These are phyloP conservation scores for Terfezia boudieri DNA, from an alignment of 495 filamentous ascomycete genomes.

Conservation along the genomic window DNA sequence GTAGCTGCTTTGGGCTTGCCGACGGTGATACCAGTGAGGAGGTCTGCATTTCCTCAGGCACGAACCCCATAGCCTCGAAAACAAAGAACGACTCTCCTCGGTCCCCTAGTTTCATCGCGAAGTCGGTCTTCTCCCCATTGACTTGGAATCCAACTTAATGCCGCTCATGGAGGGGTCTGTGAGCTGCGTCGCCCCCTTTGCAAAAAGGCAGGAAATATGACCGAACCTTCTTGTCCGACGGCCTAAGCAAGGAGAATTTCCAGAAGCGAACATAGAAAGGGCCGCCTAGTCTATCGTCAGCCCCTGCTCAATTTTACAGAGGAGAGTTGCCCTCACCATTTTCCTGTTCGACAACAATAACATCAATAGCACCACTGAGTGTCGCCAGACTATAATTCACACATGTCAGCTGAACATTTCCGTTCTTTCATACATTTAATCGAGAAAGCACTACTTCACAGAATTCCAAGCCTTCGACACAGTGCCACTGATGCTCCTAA, in stretches of 20 bases:
- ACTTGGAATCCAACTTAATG: slow-evolving; percentile 75
- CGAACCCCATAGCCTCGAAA: slow-evolving; percentile 75
- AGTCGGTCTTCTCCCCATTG: slow-evolving; percentile 75
- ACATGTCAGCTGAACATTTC: slow-evolving; percentile 4
- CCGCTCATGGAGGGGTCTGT: not conserved
- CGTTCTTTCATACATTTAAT: not conserved
- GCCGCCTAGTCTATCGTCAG: slow-evolving; percentile 6
- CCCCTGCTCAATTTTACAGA: not conserved
- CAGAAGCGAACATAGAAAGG: slow-evolving; percentile 98
- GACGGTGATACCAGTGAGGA: slow-evolving; percentile 79
- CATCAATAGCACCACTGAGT: slow-evolving; percentile 90
- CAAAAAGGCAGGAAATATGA: not conserved
- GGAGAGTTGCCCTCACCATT: slow-evolving; percentile 34
- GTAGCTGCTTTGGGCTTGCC: slow-evolving; percentile 46
- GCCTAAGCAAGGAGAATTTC: slow-evolving; percentile 88
- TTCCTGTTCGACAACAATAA: slow-evolving; percentile 94
- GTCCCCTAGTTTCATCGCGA: slow-evolving; percentile 96
- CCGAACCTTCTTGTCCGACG: slow-evolving; percentile 83
- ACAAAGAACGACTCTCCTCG: slow-evolving; percentile 97
- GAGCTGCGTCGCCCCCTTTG: not conserved
- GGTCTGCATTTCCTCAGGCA: slow-evolving; percentile 77
- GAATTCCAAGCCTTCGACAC: slow-evolving; percentile 98
- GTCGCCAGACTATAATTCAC: slow-evolving; percentile 42
- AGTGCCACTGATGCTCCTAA: slow-evolving; percentile 80
- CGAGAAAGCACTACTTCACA: slow-evolving; percentile 38